A percentile compares a stretch with the other conserved stretches of the same genome.
phyloP scores from a whole-genome alignment of 331 rosid species.

The Acacia pycnantha region DNA sequence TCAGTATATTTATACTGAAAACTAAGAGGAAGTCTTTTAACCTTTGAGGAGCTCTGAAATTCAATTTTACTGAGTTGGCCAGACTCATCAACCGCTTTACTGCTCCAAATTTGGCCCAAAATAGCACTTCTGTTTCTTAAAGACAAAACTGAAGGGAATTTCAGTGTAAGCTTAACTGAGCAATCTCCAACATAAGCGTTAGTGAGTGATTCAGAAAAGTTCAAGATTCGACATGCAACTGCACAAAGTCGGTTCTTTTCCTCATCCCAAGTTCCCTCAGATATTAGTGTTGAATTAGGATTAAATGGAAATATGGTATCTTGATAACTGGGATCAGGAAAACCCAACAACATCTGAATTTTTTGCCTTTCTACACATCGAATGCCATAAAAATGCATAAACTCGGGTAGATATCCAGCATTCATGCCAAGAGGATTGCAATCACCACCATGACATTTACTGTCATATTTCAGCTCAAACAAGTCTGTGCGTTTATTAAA shows the following conservation, averaged over 20 bases:
- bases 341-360: slow-evolving; percentile 66
- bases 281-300: slow-evolving; percentile 54
- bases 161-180: slow-evolving; percentile 46
- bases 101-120: slow-evolving; percentile 71
- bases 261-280: slow-evolving; percentile 83
- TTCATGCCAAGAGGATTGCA: slow-evolving; percentile 58
- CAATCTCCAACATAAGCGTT: slow-evolving; percentile 70
- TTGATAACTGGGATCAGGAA: slow-evolving; percentile 37
- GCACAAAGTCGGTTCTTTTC: slow-evolving; percentile 57
- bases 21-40: slow-evolving; percentile 32
- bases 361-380: slow-evolving; percentile 50
- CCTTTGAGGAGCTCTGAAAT: slow-evolving; percentile 41
- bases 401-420: slow-evolving; percentile 43
- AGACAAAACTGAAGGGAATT: slow-evolving; percentile 57
- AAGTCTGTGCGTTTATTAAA: slow-evolving; percentile 33
- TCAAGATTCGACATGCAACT: slow-evolving; percentile 67
- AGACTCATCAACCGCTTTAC: slow-evolving; percentile 42
- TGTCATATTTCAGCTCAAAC: slow-evolving; percentile 62
- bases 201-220: slow-evolving; percentile 37
- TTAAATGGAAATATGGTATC: slow-evolving; percentile 46
- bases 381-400: slow-evolving; percentile 39
- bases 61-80: slow-evolving; percentile 57
- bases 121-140: slow-evolving; percentile 55
- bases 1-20: slow-evolving; percentile 60
- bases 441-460: slow-evolving; percentile 45